Evolutionary conservation across 1,139 yeast genomes (phyloP).

Genomic region (Tardiomyces blankii): DNA sequence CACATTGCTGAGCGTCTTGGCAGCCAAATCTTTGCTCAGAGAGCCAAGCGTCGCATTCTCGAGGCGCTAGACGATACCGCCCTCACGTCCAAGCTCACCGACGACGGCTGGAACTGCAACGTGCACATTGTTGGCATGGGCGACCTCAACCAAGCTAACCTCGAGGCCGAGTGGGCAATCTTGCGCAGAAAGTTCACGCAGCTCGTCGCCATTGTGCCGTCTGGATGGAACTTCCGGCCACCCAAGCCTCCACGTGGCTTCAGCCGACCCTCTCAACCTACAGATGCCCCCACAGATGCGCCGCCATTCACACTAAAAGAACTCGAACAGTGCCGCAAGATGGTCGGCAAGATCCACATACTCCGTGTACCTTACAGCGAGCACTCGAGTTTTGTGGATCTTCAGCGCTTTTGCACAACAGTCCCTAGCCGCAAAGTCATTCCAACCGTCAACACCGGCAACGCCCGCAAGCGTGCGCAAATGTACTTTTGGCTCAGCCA

Average conservation of each 20-base stretch:
- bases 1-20: constrained; percentile 47
- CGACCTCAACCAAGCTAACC: constrained; percentile 29
- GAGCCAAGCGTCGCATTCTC: constrained; percentile 38
- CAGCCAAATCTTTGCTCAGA: constrained; percentile 41
- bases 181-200: constrained; percentile 18
- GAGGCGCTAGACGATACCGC: constrained; percentile 31
- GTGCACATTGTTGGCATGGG: constrained; percentile 66
- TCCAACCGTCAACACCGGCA: constrained; percentile 59
- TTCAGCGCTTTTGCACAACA: constrained; percentile 49
- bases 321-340: constrained; percentile 22
- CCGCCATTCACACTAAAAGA: constrained; percentile 14
- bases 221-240: constrained; percentile 69
- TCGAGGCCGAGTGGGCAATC: constrained; percentile 16
- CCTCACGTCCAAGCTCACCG: constrained; percentile 27
- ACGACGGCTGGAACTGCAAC: constrained; percentile 37
- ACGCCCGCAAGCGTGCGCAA: constrained; percentile 5
- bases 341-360: constrained; percentile 27
- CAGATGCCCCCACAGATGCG: constrained; percentile 7
- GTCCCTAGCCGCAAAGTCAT: constrained; percentile 44
- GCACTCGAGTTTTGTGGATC: constrained; percentile 80
- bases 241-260: constrained; percentile 10
- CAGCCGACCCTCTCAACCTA: neutral
- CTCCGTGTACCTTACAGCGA: constrained; percentile 81
- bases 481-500: constrained; percentile 10
- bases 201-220: constrained; percentile 39